phyloP scores from a whole-genome alignment of 257 asterid genomes.

The Verbena officinalis region DNA sequence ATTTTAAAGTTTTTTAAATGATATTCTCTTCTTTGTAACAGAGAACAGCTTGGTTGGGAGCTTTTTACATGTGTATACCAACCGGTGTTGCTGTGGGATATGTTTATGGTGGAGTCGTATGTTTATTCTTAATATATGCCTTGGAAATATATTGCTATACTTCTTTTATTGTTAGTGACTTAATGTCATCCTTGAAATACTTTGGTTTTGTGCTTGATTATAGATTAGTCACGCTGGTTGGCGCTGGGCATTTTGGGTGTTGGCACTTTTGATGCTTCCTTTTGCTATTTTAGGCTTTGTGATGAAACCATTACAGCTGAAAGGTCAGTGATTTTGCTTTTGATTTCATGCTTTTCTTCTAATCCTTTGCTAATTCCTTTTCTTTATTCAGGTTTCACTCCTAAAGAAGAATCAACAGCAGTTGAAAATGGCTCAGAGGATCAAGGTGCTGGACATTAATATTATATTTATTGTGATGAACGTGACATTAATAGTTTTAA shows the following conservation, averaged over 20 bases:
- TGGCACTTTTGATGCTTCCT: slow-evolving; percentile 91
- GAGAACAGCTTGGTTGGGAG: slow-evolving; percentile 95
- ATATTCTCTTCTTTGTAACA: slow-evolving; percentile 40
- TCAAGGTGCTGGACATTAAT: slow-evolving; percentile 49
- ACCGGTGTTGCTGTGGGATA: slow-evolving; percentile 90
- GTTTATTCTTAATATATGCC: slow-evolving; percentile 33
- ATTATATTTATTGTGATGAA: not conserved
- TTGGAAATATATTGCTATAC: not conserved
- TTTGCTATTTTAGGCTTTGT: slow-evolving; percentile 85
- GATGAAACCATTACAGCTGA: slow-evolving; percentile 84
- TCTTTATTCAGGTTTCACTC: slow-evolving; percentile 67
- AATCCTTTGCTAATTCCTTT: slow-evolving; percentile 35
- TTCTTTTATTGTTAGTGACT: too few relatives aligned
- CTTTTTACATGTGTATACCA: slow-evolving; percentile 98
- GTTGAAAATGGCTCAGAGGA: slow-evolving; percentile 47
- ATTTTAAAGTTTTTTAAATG: slow-evolving; percentile 3
- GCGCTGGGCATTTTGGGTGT: slow-evolving; percentile 90
- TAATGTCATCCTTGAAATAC: too few relatives aligned
- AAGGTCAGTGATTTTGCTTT: slow-evolving; percentile 57
- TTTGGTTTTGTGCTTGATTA: slow-evolving; percentile 28
- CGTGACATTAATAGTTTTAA: too few relatives aligned
- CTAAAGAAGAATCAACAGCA: slow-evolving; percentile 49
- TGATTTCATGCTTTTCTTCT: slow-evolving; percentile 16
- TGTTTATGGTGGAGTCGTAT: slow-evolving; percentile 94
- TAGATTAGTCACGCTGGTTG: slow-evolving; percentile 71